phyloP scores from a whole-genome alignment of 2,329 filamentous ascomycete genomes.

The Fusarium sororula region DNA sequence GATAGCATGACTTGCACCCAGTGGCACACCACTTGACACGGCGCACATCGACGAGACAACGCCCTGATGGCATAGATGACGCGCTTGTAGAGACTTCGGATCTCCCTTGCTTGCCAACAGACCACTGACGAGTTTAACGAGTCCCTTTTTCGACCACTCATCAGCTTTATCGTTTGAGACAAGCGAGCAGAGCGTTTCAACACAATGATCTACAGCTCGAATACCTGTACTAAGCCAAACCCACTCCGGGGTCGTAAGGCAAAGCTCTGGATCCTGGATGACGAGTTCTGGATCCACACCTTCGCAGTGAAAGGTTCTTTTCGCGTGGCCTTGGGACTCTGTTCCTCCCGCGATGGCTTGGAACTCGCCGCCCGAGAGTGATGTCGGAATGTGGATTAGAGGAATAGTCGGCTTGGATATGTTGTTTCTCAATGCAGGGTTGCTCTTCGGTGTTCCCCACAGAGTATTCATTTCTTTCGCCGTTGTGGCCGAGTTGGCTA shows the following conservation, averaged over 20 bases:
- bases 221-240: conserved; percentile 69
- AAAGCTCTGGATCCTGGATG: conserved; percentile 64
- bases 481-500: conserved; percentile 57
- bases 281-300: conserved; percentile 59
- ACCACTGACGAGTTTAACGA: neutral
- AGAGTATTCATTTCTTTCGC: conserved; percentile 51
- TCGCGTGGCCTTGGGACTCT: conserved; percentile 36
- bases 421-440: conserved; percentile 7
- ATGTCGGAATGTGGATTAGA: conserved; percentile 48
- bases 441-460: conserved; percentile 36
- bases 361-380: conserved; percentile 50
- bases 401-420: conserved; percentile 42
- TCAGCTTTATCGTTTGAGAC: conserved; percentile 48
- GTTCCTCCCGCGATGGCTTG: conserved; percentile 45
- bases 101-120: conserved; percentile 8
- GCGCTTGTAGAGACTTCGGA: conserved; percentile 51
- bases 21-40: conserved; percentile 50
- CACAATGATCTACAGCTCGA: conserved; percentile 65
- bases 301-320: conserved; percentile 45
- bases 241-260: conserved; percentile 58
- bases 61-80: conserved; percentile 59
- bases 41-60: conserved; percentile 63
- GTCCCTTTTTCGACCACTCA: neutral
- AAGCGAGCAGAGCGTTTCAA: conserved; percentile 62
- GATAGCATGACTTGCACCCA: conserved; percentile 62